phyloP scores from a whole-genome alignment of 2,329 filamentous ascomycete genomes.

The Exophiala aquamarina region DNA sequence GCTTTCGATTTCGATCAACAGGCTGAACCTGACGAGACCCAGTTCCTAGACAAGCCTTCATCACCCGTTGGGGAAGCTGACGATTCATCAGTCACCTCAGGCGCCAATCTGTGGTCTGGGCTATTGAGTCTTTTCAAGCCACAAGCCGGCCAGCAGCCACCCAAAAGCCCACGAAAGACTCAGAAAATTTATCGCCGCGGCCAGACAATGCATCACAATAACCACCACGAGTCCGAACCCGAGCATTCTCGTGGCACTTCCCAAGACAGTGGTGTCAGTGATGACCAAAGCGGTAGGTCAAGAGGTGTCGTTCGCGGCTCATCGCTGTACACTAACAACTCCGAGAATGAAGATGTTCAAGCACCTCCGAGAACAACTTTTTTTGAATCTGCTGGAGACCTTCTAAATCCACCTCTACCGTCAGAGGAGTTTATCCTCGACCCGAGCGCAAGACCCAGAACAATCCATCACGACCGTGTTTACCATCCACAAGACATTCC shows the following conservation, averaged over 20 bases:
- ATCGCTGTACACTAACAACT: constrained; percentile 47
- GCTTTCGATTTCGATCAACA: constrained; percentile 22
- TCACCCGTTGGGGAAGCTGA: constrained; percentile 15
- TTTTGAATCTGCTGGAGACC: constrained; percentile 90
- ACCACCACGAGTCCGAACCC: constrained; percentile 37
- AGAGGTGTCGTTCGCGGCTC: constrained; percentile 48
- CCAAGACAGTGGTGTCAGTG: background rate
- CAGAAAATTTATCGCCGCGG: constrained; percentile 73
- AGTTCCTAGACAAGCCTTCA: constrained; percentile 20
- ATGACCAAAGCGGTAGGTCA: background rate
- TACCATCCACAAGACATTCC: constrained; percentile 95
- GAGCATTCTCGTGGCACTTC: constrained; percentile 9
- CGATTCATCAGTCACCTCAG: constrained; percentile 18
- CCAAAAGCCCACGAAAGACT: constrained; percentile 52
- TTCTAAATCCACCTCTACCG: constrained; percentile 87
- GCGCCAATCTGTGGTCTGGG: constrained; percentile 56
- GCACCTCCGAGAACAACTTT: constrained; percentile 88
- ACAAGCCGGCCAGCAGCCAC: constrained; percentile 39
- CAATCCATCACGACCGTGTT: constrained; percentile 95
- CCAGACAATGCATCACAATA: constrained; percentile 64
- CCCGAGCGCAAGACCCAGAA: constrained; percentile 75
- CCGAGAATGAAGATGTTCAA: constrained; percentile 46
- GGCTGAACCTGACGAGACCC: constrained; percentile 10
- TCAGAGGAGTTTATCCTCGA: constrained; percentile 79
- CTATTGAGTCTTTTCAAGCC: constrained; percentile 75